Percentiles rank a stretch among this genome's conserved stretches.
Evolutionary conservation across 768 basidiomycete genomes (phyloP).

Genomic region (Scleroderma citrinum): DNA sequence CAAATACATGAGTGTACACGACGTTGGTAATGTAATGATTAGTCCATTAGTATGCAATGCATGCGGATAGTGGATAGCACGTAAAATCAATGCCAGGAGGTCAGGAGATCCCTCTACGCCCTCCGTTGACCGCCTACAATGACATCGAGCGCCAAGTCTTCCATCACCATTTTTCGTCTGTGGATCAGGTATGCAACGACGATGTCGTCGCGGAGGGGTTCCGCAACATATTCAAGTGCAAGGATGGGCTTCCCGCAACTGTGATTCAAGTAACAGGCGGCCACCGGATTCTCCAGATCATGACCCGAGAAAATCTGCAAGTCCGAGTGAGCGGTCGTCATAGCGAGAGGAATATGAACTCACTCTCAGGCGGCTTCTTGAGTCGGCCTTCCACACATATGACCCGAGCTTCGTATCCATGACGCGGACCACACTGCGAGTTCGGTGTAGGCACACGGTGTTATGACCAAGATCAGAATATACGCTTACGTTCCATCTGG

Average conservation of each 20-base stretch:
- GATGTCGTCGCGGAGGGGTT: conserved; percentile 26
- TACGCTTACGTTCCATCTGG: conserved; percentile 19
- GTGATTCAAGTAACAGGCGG: conserved; percentile 15
- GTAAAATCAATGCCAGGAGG: too few relatives aligned
- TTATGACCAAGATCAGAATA: not conserved
- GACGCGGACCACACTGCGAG: conserved; percentile 13
- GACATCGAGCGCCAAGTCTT: conserved; percentile 20
- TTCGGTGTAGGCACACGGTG: too few relatives aligned
- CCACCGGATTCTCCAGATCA: conserved; percentile 19
- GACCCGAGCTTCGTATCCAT: conserved; percentile 18
- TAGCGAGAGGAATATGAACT: not conserved
- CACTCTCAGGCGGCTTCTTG: conserved; percentile 20
- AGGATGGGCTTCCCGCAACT: conserved; percentile 13
- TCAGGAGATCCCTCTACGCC: too few relatives aligned
- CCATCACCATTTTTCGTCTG: conserved; percentile 18
- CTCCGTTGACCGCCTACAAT: conserved; percentile 13
- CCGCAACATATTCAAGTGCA: conserved; percentile 16
- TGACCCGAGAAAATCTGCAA: conserved; percentile 18
- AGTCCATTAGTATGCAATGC: too few relatives aligned
- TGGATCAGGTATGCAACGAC: conserved; percentile 24
- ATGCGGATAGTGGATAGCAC: too few relatives aligned
- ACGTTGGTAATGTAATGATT: too few relatives aligned
- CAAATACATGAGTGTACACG: not conserved
- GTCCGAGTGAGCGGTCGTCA: not conserved
- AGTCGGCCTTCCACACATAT: conserved; percentile 23